Evolutionary conservation across 75 land plant genomes (phyloP).

Genomic region (Pinus albicaulis): DNA sequence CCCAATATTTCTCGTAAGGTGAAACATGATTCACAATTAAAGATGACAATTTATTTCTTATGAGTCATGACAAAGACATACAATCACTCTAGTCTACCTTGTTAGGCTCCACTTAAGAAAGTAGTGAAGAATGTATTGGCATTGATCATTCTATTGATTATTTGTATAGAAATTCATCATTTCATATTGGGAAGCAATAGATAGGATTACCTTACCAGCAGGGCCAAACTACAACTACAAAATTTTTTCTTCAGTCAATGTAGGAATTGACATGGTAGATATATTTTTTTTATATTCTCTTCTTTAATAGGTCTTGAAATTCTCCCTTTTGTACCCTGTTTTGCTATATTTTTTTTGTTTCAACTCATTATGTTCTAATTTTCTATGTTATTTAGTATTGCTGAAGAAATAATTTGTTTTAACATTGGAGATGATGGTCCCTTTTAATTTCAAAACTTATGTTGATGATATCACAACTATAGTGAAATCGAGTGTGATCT

Average conservation of each 20-base stretch:
- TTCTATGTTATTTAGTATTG: not conserved
- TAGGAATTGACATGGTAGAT: conserved; percentile 82
- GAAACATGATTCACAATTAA: no score
- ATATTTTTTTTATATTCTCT: not conserved
- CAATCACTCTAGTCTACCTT: not conserved
- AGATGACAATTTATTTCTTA: no score
- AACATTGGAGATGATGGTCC: conserved; percentile 69
- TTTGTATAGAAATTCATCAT: conserved; percentile 65
- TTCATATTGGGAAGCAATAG: conserved; percentile 77
- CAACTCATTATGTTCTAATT: no score
- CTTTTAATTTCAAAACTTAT: conserved; percentile 53
- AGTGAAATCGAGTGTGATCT: conserved; percentile 63
- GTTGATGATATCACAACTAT: conserved; percentile 45
- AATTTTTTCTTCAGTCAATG: conserved; percentile 57
- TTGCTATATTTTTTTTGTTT: no score
- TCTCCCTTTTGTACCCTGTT: not conserved
- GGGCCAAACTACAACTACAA: conserved; percentile 52
- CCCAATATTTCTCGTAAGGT: no score
- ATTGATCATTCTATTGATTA: not conserved
- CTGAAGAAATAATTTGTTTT: no score
- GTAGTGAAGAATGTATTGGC: not conserved
- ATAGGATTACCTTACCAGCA: conserved; percentile 47
- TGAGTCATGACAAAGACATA: not conserved
- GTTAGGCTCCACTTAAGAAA: not conserved
- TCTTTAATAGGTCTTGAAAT: not conserved